phyloP scores from a whole-genome alignment of 371 early-diverging fungal genomes.

The Sporodiniella umbellata region DNA sequence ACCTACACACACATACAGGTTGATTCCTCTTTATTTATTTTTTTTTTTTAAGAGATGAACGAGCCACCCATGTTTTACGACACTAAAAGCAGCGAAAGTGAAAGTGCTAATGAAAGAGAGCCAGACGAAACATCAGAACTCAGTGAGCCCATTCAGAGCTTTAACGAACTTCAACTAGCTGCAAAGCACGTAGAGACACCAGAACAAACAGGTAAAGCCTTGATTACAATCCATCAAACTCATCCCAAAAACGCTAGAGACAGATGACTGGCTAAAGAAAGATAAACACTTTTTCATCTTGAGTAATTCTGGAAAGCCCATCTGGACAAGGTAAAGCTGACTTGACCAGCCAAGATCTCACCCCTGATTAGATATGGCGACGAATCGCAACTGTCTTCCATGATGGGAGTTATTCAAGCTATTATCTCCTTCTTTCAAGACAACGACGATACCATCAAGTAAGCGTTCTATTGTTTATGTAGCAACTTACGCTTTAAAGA shows the following conservation, averaged over 20 bases:
- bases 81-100: background rate
- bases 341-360: too few species aligned
- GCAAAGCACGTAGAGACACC: slow-evolving; percentile 43
- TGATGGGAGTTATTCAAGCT: slow-evolving; percentile 92
- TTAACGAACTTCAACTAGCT: slow-evolving; percentile 39
- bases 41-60: background rate
- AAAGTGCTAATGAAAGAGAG: background rate
- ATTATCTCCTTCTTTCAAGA: slow-evolving; percentile 84
- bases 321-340: slow-evolving; percentile 75
- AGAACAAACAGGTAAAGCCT: slow-evolving; percentile 8
- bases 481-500: slow-evolving; percentile 20
- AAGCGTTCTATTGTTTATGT: slow-evolving; percentile 2
- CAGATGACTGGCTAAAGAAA: slow-evolving; percentile 54
- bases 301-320: slow-evolving; percentile 85
- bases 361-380: slow-evolving; percentile 90
- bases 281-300: slow-evolving; percentile 82
- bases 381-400: slow-evolving; percentile 81
- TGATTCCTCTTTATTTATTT: background rate
- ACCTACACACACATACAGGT: too few species aligned
- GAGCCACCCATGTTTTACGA: background rate
- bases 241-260: slow-evolving; percentile 9
- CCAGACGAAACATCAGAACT: slow-evolving; percentile 23
- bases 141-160: slow-evolving; percentile 33
- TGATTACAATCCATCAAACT: background rate
- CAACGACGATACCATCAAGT: slow-evolving; percentile 78